Base-by-base conservation (phyloP, 169 alveolate species). In the Plasmodium coatneyi region DNA sequence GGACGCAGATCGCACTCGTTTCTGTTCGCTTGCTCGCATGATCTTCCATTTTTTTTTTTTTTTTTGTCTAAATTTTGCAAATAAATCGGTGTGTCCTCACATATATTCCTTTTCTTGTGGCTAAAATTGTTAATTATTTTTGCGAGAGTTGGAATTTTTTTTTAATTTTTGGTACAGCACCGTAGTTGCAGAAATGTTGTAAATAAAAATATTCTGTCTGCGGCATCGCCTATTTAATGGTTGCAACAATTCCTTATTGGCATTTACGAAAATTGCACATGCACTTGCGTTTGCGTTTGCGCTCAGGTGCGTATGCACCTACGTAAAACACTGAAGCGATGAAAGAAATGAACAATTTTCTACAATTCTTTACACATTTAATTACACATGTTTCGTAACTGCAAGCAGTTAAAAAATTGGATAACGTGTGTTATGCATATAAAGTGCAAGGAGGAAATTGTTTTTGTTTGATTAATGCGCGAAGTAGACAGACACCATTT, bases 351-450 rank as follows among this genome's bases (percentile, higher is more conserved):
- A 39, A 78, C 52, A 78, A 78, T 34, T 36, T n/a, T 36, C 52
- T 60, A 41, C 25, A n/a, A 34, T 5, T 12, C 28, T 30, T 78
- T 78, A 19, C 66, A 78, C 66, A 41, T 78, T 41, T 78, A 34
- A 14, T 78, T 78, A 41, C 43, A 41, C 19, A 74, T 46, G 71
- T 78, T 78, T 78, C 52, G 54, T 36, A 78, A 78, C 34, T 12
- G 66, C 84, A 41, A 32, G 28, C 28, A 78, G 28, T 34, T 16
- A 78, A 78, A 78, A 41, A 78, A 78, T 41, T 41, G 34, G 0
- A 28, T 76, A 60, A 36, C 43, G 54, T 83, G 41, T 83, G 43
- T 83, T 83, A 83, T 83, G 92, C 92, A 83, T 54, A 49, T 83
- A 28, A 66, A 83, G 92, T 83, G 92, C 92, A 71, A 70, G 39